Conservation (phyloP, 768 basidiomycete genomes). For the Pleurotus tuoliensis region DNA sequence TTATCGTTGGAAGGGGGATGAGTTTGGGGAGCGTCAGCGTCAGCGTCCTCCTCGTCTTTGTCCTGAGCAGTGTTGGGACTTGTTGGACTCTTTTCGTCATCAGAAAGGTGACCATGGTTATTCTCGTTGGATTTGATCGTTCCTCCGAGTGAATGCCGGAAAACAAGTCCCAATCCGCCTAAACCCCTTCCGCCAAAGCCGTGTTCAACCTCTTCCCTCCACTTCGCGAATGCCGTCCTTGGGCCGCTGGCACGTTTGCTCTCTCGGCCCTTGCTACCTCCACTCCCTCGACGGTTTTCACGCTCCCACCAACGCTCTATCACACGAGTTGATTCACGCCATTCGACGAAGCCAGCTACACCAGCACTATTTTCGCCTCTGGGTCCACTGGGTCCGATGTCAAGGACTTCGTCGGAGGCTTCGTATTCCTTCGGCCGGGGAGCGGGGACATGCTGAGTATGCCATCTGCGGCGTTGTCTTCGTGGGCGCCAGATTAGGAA, state of each 20-base stretch:
- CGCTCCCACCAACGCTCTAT: constrained; percentile 3
- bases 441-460: background rate
- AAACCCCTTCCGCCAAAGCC: constrained; percentile 13
- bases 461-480: constrained; percentile 21
- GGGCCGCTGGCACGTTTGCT: constrained; percentile 17
- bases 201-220: constrained; percentile 39
- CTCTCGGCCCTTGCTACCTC: constrained; percentile 1
- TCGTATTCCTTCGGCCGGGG: background rate
- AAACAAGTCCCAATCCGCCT: constrained; percentile 34
- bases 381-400: constrained; percentile 12
- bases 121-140: constrained; percentile 1
- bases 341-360: constrained; percentile 4
- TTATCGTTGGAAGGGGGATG: background rate
- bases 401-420: constrained; percentile 6
- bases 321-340: background rate
- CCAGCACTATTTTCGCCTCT: constrained; percentile 3
- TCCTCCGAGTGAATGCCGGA: constrained; percentile 31
- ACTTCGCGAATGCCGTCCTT: constrained; percentile 36
- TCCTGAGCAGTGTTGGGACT: background rate
- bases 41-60: background rate
- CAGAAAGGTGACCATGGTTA: background rate
- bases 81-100: constrained; percentile 1
- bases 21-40: background rate
- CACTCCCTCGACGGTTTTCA: constrained; percentile 10
- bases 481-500: constrained; percentile 48